These are phyloP conservation scores for Colletotrichum sp. DNA, from an alignment of 2,329 filamentous ascomycete genomes.

Conservation along the genomic window DNA sequence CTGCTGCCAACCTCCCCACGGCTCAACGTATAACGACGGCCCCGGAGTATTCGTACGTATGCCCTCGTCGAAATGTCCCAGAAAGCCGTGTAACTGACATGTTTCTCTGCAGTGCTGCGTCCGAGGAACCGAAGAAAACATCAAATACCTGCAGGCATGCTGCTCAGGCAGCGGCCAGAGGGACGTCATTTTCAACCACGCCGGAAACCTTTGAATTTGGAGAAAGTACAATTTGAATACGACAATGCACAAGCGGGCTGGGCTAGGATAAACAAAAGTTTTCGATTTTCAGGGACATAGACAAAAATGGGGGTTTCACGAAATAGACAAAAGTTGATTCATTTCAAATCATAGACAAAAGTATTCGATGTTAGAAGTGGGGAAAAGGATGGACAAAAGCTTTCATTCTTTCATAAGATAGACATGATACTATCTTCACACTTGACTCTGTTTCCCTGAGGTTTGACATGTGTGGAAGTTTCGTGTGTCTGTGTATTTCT, in stretches of 20 bases:
- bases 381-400: too few species aligned
- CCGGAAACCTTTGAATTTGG: neutral
- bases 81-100: neutral
- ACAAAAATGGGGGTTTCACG: neutral
- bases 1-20: neutral
- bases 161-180: neutral
- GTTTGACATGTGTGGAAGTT: too few species aligned
- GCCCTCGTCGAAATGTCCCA: fast-evolving
- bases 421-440: too few species aligned
- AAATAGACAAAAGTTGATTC: neutral
- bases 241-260: fast-evolving
- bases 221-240: neutral
- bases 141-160: neutral
- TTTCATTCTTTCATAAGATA: too few species aligned
- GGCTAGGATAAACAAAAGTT: neutral
- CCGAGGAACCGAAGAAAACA: neutral
- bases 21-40: neutral
- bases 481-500: too few species aligned
- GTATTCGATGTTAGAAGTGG: too few species aligned
- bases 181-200: neutral
- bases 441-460: too few species aligned
- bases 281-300: neutral
- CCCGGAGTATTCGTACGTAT: neutral
- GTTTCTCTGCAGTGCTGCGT: neutral
- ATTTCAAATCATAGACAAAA: neutral